Evolutionary conservation across 2,329 filamentous ascomycete genomes (phyloP), one percentile per base, ranked within the genome.

Genomic region (Claviceps lovelessii): DNA sequence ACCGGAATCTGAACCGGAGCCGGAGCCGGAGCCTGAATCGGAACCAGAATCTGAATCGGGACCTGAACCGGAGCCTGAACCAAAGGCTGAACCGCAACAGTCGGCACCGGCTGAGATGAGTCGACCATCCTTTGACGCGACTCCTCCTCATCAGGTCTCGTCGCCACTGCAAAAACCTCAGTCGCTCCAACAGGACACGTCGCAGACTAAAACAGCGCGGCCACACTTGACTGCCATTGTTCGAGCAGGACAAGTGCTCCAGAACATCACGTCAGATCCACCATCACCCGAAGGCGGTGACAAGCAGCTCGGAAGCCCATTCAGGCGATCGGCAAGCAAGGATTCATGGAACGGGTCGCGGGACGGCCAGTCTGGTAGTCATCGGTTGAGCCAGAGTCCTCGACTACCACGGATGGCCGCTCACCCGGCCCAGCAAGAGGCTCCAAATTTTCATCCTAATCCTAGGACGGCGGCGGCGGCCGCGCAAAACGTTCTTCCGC

Each of bases 241-340:
- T n/a, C 72, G 78, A 49, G 79, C 73, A 31, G 79, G 78, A 3
- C 71, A 76, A 50, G 77, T 74, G 35, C 65, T 83, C 15, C 79
- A 81, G 61, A 78, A 73, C 56, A 75, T 82, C 42, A 78, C 79
- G 11, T 80, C 78, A 0, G 79, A 81, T 58, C 76, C 77, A 8
- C 77, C 78, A 0, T 81, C 79, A 0, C 79, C 79, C 1, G 75
- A 76, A 52, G 70, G 66, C 7, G 71, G 70, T n/a, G 75, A 77
- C 47, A 70, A 71, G 39, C 73, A 75, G 11, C 66, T 82, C 2
- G 72, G 78, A 15, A 82, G 79, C 54, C 79, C 79, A 0, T 83
- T 83, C 58, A 71, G 75, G 52, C 66, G 68, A 46, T 70, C 70
- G 9, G 67, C 60, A 17, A 68, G 65, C 55, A 70, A 65, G 54